Percentiles rank a stretch among this genome's conserved stretches.
phyloP scores from a whole-genome alignment of 1,139 yeast species.

The Debaryomyces sp. region DNA sequence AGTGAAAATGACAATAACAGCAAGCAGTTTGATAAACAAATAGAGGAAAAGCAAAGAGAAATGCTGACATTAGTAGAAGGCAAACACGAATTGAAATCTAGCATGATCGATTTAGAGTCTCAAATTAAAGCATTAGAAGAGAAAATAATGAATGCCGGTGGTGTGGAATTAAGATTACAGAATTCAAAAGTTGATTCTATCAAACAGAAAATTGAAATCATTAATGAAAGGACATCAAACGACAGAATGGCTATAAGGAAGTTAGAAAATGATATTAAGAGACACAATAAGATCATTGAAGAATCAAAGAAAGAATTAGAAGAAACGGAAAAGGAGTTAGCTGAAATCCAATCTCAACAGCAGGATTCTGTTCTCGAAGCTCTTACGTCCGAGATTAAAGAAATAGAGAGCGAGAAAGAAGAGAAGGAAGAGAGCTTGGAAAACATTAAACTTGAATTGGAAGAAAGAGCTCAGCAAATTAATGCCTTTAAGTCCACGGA shows the following conservation, averaged over 20 bases:
- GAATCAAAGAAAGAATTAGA: constrained; percentile 42
- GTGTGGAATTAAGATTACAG: constrained; percentile 79
- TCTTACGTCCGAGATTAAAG: constrained; percentile 29
- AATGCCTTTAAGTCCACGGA: constrained; percentile 69
- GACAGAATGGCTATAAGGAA: constrained; percentile 66
- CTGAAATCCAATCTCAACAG: constrained; percentile 28
- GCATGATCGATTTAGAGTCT: constrained; percentile 60
- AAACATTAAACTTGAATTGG: constrained; percentile 46
- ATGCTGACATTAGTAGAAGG: constrained; percentile 40
- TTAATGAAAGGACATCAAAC: constrained; percentile 59
- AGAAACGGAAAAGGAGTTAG: constrained; percentile 32
- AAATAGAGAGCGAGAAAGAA: constrained; percentile 29
- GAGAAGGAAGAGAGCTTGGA: constrained; percentile 40
- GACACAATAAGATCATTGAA: constrained; percentile 51
- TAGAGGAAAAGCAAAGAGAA: constrained; percentile 39
- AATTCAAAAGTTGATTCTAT: constrained; percentile 81
- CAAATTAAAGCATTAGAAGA: constrained; percentile 67
- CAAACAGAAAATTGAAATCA: constrained; percentile 65
- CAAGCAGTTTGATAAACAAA: constrained; percentile 35
- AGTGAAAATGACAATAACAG: constrained; percentile 28
- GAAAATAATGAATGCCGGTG: constrained; percentile 89
- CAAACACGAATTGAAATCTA: constrained; percentile 47
- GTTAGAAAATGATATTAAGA: constrained; percentile 64
- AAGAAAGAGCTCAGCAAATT: constrained; percentile 53
- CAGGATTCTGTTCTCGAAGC: constrained; percentile 38